Conservation (phyloP, 768 basidiomycete species). For the Tephrocybe sp. region DNA sequence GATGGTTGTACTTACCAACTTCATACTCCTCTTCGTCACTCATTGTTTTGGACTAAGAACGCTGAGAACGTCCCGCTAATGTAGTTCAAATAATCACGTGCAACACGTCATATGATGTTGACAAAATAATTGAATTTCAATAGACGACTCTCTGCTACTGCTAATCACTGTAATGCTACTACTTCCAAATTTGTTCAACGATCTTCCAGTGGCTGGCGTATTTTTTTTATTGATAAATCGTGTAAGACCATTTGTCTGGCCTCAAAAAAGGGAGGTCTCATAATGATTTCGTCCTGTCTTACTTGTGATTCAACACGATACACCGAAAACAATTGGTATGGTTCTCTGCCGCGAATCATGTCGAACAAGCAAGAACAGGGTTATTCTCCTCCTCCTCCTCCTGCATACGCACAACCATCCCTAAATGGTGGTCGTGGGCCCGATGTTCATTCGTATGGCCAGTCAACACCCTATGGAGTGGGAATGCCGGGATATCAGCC, state of each 20-base stretch:
- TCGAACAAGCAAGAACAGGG: conserved; percentile 7
- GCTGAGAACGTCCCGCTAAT: background rate
- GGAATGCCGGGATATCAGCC: conserved; percentile 4
- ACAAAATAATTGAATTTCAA: too few relatives aligned
- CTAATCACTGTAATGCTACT: too few relatives aligned
- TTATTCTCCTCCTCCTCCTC: conserved; percentile 8
- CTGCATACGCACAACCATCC: conserved; percentile 8
- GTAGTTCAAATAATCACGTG: conserved; percentile 11
- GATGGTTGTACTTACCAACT: conserved; percentile 52
- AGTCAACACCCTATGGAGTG: conserved; percentile 1
- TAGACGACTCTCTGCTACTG: too few relatives aligned
- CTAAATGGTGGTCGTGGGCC: background rate
- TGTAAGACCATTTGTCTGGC: too few relatives aligned
- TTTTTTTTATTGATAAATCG: too few relatives aligned
- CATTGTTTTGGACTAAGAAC: conserved; percentile 2
- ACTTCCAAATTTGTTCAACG: too few relatives aligned
- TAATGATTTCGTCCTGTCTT: conserved; percentile 8
- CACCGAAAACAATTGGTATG: background rate
- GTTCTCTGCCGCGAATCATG: conserved; percentile 9
- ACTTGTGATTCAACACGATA: background rate
- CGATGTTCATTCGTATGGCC: background rate
- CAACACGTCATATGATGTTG: background rate
- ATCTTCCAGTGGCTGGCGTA: too few relatives aligned
- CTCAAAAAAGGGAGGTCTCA: background rate
- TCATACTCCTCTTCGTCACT: conserved; percentile 57